Percentiles rank a stretch among this genome's conserved stretches.
These are phyloP conservation scores for Pythium insidiosum DNA, from an alignment of 352 stramenopile species.

Conservation along the genomic window DNA sequence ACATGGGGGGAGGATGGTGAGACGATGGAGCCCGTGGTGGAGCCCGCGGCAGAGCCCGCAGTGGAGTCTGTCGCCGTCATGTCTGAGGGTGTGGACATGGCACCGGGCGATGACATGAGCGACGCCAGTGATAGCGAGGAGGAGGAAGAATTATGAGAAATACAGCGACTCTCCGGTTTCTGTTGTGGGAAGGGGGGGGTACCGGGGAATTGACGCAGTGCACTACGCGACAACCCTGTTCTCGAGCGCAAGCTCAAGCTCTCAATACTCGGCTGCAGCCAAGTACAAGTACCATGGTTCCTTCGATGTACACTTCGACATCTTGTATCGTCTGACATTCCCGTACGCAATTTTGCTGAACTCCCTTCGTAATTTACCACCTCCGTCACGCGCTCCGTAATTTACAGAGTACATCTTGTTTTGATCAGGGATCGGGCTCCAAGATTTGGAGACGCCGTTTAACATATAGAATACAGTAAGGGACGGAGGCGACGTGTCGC, in stretches of 20 bases:
- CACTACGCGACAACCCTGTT: constrained; percentile 3
- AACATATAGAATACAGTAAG: constrained; percentile 6
- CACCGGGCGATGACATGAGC: not conserved
- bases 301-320: constrained; percentile 1
- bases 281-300: constrained; percentile 1
- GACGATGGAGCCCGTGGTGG: not conserved
- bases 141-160: not conserved
- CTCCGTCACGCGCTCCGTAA: not conserved
- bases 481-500: no score
- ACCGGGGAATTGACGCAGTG: constrained; percentile 1
- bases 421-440: no score
- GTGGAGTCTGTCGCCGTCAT: no score
- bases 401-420: constrained; percentile 2
- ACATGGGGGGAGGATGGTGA: not conserved
- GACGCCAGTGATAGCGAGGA: not conserved
- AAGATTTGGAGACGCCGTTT: not conserved
- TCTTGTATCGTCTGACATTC: not conserved
- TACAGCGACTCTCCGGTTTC: not conserved
- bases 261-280: no score
- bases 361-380: not conserved
- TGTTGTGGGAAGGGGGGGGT: not conserved
- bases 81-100: not conserved
- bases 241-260: not conserved
- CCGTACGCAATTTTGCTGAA: constrained; percentile 1
- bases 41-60: no score